These are phyloP conservation scores for Saxophila tyrrhenica DNA, from an alignment of 495 filamentous ascomycete genomes.

Conservation along the genomic window DNA sequence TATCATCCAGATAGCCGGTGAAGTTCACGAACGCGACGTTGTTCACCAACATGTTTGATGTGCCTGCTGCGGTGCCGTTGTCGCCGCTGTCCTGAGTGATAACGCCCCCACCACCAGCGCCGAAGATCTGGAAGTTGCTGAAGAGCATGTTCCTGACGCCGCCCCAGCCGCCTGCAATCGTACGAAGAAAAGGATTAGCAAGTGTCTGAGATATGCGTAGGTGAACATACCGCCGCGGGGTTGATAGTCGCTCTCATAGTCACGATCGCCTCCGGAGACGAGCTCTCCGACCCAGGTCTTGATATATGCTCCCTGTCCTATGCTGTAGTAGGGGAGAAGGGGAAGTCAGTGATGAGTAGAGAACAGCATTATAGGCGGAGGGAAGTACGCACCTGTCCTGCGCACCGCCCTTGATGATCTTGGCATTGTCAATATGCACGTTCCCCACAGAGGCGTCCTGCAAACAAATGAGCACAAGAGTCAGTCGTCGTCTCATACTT, in stretches of 20 bases:
- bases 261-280: constrained; percentile 28
- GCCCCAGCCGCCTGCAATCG: constrained; percentile 47
- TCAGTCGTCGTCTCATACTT: too few relatives aligned
- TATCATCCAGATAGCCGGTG: constrained; percentile 36
- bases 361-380: too few relatives aligned
- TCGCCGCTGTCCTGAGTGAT: constrained; percentile 43
- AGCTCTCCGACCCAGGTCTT: constrained; percentile 47
- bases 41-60: constrained; percentile 38
- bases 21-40: constrained; percentile 45
- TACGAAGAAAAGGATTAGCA: too few relatives aligned
- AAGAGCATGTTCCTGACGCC: constrained; percentile 41
- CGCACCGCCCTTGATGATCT: too few relatives aligned
- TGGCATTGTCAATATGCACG: too few relatives aligned
- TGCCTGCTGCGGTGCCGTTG: constrained; percentile 41
- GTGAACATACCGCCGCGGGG: too few relatives aligned
- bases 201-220: too few relatives aligned
- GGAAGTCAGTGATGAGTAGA: too few relatives aligned
- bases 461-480: too few relatives aligned
- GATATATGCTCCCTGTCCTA: constrained; percentile 47
- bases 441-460: too few relatives aligned
- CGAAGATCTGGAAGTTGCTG: constrained; percentile 40
- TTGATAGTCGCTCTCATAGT: constrained; percentile 38
- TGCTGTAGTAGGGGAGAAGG: too few relatives aligned
- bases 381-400: too few relatives aligned
- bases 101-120: constrained; percentile 30